Evolutionary conservation across 768 basidiomycete genomes (phyloP), one percentile per base, ranked within the genome.

Genomic region (Coprinellus micaceus): DNA sequence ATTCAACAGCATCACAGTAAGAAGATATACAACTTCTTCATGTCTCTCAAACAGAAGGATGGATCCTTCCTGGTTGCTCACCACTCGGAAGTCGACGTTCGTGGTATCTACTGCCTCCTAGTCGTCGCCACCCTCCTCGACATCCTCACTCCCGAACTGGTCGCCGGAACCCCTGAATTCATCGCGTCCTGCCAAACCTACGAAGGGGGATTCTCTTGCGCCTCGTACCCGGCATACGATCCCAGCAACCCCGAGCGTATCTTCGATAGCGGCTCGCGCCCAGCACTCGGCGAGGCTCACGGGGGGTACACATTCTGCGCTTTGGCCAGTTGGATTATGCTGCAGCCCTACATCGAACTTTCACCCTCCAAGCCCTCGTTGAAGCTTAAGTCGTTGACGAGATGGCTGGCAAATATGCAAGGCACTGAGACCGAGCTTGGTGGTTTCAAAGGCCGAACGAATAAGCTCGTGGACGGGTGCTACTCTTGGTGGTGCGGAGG

Each of bases 401-500:
- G 95, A 4, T 98, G 94, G 94, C 78, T 88, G 2, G 85, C 82
- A 3, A 77, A 85, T 43, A 88, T 97, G 86, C 96, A 98, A 67
- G 94, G 93, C 0, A 70, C 73, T 1, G 85, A 85, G 41, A 78
- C 81, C 11, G 96, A 98, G 66, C 77, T 94, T 9, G 96, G 94
- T 2, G 97, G 97, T 2, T 98, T 99, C 72, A 81, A 80, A 54
- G 97, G 97, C 0, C 77, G 97, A 52, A 92, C 93, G 61, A 99
- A 98, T 69, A 99, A 99, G 69, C 81, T 99, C n/a, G 96, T 99
- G 0, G 97, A 99, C 64, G 97, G 96, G 3, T 99, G 97, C 70
- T 99, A 99, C 70, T 87, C 89, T n/a, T 99, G 97, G 97, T 99
- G 96, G 97, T 91, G 93, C 22, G 97, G 92, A 1, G 95, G 95